Evolutionary conservation across 495 filamentous ascomycete genomes (phyloP).

Genomic region (Copromyces sp.): DNA sequence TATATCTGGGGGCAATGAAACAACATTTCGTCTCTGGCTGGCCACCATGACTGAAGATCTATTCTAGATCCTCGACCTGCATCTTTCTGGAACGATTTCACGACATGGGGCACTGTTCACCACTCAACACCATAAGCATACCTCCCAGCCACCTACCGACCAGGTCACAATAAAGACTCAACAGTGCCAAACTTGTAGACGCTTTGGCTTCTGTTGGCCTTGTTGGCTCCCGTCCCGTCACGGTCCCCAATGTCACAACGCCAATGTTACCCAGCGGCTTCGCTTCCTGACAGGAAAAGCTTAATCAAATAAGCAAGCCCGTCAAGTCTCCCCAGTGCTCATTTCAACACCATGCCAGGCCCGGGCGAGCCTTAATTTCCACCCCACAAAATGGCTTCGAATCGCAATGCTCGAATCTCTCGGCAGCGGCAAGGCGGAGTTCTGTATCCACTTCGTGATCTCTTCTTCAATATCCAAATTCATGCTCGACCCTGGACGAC

Average conservation of each 20-base stretch:
- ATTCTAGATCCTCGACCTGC: neutral
- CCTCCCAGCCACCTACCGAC: neutral
- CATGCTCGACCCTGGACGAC: neutral
- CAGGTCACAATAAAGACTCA: neutral
- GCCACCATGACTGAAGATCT: neutral
- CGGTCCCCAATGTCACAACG: neutral
- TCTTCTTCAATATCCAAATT: neutral
- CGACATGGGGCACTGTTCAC: neutral
- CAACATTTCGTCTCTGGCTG: neutral
- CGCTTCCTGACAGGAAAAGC: neutral
- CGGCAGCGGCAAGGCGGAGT: neutral
- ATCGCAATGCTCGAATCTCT: neutral
- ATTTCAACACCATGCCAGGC: neutral
- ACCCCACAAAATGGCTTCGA: neutral
- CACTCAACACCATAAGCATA: neutral
- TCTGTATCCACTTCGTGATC: neutral
- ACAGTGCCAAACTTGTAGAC: neutral
- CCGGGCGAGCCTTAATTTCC: neutral
- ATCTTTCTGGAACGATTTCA: neutral
- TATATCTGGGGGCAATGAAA: neutral
- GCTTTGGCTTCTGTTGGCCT: neutral
- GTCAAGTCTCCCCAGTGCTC: neutral
- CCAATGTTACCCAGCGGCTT: neutral
- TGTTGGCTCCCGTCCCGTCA: neutral
- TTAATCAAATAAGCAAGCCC: neutral